phyloP scores from a whole-genome alignment of 306 rosid species.

The Cucumis sativus region DNA sequence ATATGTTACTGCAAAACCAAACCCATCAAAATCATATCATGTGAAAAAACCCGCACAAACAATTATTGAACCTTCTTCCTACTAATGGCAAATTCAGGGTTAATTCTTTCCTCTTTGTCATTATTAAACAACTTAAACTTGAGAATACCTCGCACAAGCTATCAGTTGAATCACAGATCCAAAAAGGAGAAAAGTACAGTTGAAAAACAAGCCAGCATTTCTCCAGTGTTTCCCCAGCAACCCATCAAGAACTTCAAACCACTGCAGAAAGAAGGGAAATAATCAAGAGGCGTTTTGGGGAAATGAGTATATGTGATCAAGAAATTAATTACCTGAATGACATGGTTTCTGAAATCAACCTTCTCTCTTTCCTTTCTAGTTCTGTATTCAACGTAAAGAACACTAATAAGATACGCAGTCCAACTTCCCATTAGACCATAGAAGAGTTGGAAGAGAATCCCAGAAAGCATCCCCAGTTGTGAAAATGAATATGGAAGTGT shows the following conservation, averaged over 20 bases:
- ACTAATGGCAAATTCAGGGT: background rate
- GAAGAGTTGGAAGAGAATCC: slow-evolving; percentile 81
- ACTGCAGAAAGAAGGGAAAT: slow-evolving; percentile 23
- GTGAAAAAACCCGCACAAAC: background rate
- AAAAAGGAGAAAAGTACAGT: slow-evolving; percentile 92
- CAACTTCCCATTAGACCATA: slow-evolving; percentile 97
- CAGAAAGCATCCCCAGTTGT: slow-evolving; percentile 88
- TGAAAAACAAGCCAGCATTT: slow-evolving; percentile 78
- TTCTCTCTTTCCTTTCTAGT: slow-evolving; percentile 95
- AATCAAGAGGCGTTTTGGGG: background rate
- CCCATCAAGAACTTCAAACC: slow-evolving; percentile 99
- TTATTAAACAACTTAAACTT: background rate
- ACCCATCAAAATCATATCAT: slow-evolving; percentile 1
- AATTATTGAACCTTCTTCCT: background rate
- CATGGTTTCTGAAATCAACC: slow-evolving; percentile 90
- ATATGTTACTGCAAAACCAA: slow-evolving; percentile 56
- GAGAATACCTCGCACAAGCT: slow-evolving; percentile 81
- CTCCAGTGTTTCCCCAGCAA: slow-evolving; percentile 94
- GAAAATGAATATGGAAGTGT: slow-evolving; percentile 96
- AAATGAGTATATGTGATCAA: background rate
- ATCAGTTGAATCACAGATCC: slow-evolving; percentile 97
- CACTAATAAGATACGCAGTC: slow-evolving; percentile 93
- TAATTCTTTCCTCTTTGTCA: background rate
- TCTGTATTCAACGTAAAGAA: slow-evolving; percentile 89
- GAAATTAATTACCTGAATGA: slow-evolving; percentile 53